Evolutionary conservation across 306 rosid species (phyloP).

Genomic region (Ormosia semicastrata): DNA sequence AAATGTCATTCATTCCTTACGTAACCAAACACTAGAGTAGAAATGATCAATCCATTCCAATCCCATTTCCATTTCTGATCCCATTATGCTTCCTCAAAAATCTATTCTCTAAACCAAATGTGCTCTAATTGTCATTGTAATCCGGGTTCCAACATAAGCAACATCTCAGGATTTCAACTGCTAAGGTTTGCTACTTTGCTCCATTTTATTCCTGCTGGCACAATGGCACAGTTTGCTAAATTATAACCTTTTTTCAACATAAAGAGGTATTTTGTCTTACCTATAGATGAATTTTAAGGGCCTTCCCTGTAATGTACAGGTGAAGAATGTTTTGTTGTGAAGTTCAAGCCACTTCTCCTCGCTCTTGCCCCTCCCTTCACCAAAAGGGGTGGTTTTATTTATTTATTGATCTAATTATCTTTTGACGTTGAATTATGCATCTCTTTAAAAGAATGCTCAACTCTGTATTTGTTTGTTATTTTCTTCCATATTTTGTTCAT

Average conservation of each 20-base stretch:
- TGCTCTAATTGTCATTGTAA: not conserved
- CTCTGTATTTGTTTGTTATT: not conserved
- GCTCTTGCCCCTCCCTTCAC: not conserved
- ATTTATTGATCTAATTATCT: not conserved
- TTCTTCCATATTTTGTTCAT: not conserved
- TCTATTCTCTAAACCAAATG: not conserved
- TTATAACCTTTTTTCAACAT: not conserved
- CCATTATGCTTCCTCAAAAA: not conserved
- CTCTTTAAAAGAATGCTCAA: not conserved
- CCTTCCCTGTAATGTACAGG: not conserved
- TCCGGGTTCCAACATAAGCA: not conserved
- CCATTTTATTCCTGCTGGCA: not conserved
- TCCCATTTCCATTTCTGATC: not conserved
- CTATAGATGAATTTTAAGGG: not conserved
- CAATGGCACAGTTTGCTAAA: not conserved
- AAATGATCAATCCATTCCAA: not conserved
- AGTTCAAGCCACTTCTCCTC: not conserved
- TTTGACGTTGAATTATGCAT: not conserved
- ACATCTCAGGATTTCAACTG: constrained; percentile 4
- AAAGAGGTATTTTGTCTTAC: not conserved
- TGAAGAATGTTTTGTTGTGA: not conserved
- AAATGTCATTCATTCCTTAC: not conserved
- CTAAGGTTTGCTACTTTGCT: not conserved
- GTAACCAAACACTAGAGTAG: not conserved
- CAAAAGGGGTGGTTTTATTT: not conserved